Evolutionary conservation across 2,329 filamentous ascomycete species (phyloP), one percentile per base, ranked within the genome.

Genomic region (Trichoderma endophyticum): DNA sequence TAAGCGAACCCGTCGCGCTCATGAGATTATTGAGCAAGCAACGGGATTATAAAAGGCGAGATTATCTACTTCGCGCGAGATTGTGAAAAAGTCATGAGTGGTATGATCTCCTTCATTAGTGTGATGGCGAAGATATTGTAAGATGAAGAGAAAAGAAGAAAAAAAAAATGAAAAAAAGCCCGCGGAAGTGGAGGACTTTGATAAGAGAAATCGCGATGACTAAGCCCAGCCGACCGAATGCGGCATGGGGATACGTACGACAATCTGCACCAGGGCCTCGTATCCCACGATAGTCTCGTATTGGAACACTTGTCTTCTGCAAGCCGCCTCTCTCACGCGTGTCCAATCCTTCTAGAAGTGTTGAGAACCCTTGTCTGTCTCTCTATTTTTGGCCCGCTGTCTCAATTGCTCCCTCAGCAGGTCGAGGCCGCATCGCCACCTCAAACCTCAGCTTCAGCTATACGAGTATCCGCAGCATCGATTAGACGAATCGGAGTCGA

Each of bases 1-100:
- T 86, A 89, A 83, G 87, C 87, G 87, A 89, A 89, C 86, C 87
- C 84, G 83, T 81, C 80, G 82, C 83, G 83, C 85, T 83, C 84
- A 82, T 81, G 74, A 76, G 77, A 76, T 77, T 76, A 77, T 78
- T 73, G 79, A 83, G 84, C 82, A 83, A 81, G 83, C 81, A 81
- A 82, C 81, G 83, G 85, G 86, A 89, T 89, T 89, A 88, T 88
- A 85, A 89, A 88, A 85, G 84, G 86, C 85, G 81, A 69, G n/a
- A 59, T 82, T 71, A 75, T 89, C 87, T 89, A 83, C 87, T 88
- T 89, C 86, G 80, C 81, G 79, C 80, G 73, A 79, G 78, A 78
- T 78, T 78, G 76, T 82, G 85, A 86, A 85, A 74, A 82, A 81
- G 83, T 81, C 84, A 84, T 77, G 70, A 76, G 65, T 71, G 64